Evolutionary conservation across 495 filamentous ascomycete genomes (phyloP), one percentile per base, ranked within the genome.

Genomic region (Xeromyces bisporus): DNA sequence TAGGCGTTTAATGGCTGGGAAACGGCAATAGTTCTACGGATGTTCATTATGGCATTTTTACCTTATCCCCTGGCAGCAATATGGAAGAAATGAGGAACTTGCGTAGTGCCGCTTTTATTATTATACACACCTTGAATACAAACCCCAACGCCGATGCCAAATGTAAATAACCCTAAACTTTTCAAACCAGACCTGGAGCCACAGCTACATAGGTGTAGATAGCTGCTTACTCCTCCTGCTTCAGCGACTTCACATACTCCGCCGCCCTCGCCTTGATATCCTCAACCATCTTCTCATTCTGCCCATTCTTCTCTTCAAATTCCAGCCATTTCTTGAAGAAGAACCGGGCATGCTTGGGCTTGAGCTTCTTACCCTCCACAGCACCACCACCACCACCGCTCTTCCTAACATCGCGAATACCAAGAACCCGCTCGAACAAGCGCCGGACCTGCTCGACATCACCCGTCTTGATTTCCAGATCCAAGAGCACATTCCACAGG

Each of bases 401-500:
- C 63, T 77, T 80, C 39, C 67, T 69, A 42, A 62, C 66, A 8
- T 61, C 60, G 34, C 50, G 50, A 25, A 61, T 45, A 1, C 56
- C 60, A 29, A 65, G 52, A 27, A 84, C 80, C n/a, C 85, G 66
- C 55, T 85, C 83, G 47, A 84, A 92, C 26, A 93, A 50, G 23
- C 71, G 69, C 31, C 83, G 63, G 11, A 87, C 67, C 33, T 70
- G 61, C 33, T 79, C 77, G 20, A 61, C 58, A 29, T 73, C 66
- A 9, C 65, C 73, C 38, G 59, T 46, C 43, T 67, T 73, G 36
- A 78, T 77, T 58, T 97, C 89, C 38, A 93, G 64, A 41, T 93
- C 82, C 8, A 94, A 40, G 24, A 87, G 73, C 44, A 91, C 70
- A 53, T 85, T 93, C 85, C 87, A 96, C 29, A 93, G 53, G 50